phyloP scores from a whole-genome alignment of 352 stramenopile genomes.

The Pythium utonaiense region DNA sequence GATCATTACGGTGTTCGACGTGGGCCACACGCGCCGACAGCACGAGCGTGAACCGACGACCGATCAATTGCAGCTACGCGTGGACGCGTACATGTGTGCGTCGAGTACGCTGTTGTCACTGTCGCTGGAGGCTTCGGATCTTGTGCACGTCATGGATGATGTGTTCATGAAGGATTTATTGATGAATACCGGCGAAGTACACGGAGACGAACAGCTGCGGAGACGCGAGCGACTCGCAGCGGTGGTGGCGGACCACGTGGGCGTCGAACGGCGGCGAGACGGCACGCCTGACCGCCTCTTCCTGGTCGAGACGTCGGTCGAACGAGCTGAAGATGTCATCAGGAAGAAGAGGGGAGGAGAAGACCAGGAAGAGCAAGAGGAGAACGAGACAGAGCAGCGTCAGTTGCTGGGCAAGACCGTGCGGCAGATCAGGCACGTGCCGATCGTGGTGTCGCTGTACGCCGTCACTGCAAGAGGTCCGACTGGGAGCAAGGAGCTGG shows the following conservation, averaged over 20 bases:
- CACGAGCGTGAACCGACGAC: background rate
- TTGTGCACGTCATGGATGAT: conserved; percentile 44
- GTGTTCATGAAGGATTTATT: background rate
- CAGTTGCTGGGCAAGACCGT: conserved; percentile 37
- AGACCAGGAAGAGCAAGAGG: background rate
- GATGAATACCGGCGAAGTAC: conserved; percentile 8
- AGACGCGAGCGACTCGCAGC: conserved; percentile 29
- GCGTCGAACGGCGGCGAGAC: conserved; percentile 50
- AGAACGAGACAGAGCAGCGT: background rate
- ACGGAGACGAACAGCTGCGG: background rate
- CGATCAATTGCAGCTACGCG: conserved; percentile 28
- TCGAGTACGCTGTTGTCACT: conserved; percentile 48
- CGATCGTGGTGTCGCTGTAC: conserved; percentile 39
- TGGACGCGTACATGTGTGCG: conserved; percentile 60
- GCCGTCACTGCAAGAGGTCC: conserved; percentile 1
- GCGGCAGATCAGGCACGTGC: conserved; percentile 29
- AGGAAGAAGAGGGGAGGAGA: too few relatives aligned
- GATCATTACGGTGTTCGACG: conserved; percentile 64
- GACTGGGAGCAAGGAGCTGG: conserved; percentile 1
- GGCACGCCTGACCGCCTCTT: conserved; percentile 42
- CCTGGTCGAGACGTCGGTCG: conserved; percentile 32
- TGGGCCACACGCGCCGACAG: conserved; percentile 18
- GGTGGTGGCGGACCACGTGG: conserved; percentile 47
- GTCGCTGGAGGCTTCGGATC: conserved; percentile 34
- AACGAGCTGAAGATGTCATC: too few relatives aligned